A percentile compares a stretch with the other conserved stretches of the same genome.
Evolutionary conservation across 345 rosid genomes (phyloP).

Genomic region (Aurinia saxatilis): DNA sequence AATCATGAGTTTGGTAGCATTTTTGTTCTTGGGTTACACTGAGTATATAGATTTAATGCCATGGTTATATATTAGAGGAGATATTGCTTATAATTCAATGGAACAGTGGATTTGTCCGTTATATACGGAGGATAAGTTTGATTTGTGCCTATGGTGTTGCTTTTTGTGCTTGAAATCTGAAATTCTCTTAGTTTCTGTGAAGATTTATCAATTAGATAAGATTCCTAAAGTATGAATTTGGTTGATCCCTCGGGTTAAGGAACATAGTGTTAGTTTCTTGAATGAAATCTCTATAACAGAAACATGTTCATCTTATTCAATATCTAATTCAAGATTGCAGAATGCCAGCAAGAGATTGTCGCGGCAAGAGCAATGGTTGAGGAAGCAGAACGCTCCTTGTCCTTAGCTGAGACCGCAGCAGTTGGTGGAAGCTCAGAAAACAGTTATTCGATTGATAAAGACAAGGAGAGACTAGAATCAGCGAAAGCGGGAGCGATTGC

Average conservation of each 20-base stretch:
- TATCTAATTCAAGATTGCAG: conserved; percentile 53
- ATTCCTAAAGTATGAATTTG: neutral
- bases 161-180: neutral
- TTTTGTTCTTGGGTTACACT: neutral
- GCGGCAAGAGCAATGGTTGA: conserved; percentile 73
- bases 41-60: neutral
- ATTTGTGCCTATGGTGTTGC: neutral
- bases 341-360: conserved; percentile 61
- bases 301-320: neutral
- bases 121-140: conserved; percentile 1
- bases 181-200: neutral
- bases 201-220: neutral
- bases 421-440: neutral
- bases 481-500: conserved; percentile 63
- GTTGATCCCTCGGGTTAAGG: neutral
- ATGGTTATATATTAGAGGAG: too few species aligned
- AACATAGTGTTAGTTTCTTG: neutral
- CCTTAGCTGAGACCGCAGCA: conserved; percentile 10
- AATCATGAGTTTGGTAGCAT: too few species aligned
- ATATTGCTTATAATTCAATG: neutral
- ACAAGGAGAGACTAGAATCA: conserved; percentile 74
- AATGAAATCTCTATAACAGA: neutral
- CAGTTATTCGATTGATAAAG: conserved; percentile 29
- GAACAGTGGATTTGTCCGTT: neutral
- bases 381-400: conserved; percentile 60